Percentiles rank a stretch among this genome's conserved stretches.
phyloP scores from a whole-genome alignment of 129 eudicot genomes.

The Helianthus annuus region DNA sequence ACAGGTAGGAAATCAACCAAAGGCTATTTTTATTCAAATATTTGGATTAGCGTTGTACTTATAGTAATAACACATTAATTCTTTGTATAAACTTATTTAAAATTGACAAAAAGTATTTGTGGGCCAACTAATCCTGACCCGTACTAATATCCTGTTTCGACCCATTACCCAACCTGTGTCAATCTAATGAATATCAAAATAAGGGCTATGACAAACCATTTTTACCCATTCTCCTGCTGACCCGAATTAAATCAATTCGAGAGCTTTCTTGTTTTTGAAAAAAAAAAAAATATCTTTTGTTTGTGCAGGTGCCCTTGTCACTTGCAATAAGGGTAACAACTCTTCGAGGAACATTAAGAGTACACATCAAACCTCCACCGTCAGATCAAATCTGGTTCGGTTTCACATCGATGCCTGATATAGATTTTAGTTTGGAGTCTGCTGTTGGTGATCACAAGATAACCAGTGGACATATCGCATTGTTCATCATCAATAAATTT shows the following conservation, averaged over 20 bases:
- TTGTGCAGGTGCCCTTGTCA: constrained; percentile 75
- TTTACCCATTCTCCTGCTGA: constrained; percentile 2
- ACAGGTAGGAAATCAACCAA: not conserved
- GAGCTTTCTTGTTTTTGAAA: not conserved
- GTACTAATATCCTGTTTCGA: not conserved
- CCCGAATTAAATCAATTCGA: not conserved
- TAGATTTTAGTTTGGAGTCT: constrained; percentile 76
- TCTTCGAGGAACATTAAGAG: constrained; percentile 74
- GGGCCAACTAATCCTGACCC: not conserved
- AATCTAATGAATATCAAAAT: not conserved
- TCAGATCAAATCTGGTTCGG: constrained; percentile 93
- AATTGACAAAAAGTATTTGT: not conserved
- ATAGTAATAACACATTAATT: not conserved
- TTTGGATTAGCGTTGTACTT: not conserved
- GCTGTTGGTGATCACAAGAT: constrained; percentile 88
- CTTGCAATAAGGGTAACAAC: constrained; percentile 73
- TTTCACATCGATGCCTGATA: constrained; percentile 84
- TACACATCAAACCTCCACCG: constrained; percentile 89
- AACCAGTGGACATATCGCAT: constrained; percentile 68
- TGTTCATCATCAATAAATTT: constrained; percentile 67
- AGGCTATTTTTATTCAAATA: not conserved
- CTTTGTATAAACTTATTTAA: not conserved
- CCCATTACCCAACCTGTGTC: not conserved
- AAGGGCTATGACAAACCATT: not conserved
- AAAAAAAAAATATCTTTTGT: constrained; percentile 15